phyloP scores from a whole-genome alignment of 2,329 filamentous ascomycete genomes.

The Cercospora sp. region DNA sequence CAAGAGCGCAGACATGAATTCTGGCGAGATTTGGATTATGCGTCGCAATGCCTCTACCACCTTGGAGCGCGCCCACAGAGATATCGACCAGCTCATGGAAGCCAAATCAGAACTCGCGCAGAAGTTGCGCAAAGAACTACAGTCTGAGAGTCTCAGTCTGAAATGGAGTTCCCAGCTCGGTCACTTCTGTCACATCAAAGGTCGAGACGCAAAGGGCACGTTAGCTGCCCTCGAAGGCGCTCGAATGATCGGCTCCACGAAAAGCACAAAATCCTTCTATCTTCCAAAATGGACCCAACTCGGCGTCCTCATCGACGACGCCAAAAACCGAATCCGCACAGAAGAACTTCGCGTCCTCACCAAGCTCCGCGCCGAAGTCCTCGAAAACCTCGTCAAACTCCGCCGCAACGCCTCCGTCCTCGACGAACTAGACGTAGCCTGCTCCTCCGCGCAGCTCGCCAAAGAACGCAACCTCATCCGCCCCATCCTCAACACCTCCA shows the following conservation, averaged over 20 bases:
- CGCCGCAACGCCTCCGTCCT: conserved; percentile 87
- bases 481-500: conserved; percentile 66
- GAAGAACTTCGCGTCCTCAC: conserved; percentile 84
- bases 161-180: conserved; percentile 86
- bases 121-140: conserved; percentile 62
- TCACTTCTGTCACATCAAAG: conserved; percentile 87
- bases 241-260: conserved; percentile 71
- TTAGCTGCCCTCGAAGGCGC: conserved; percentile 48
- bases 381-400: conserved; percentile 79
- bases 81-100: conserved; percentile 60
- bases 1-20: conserved; percentile 19
- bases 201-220: conserved; percentile 63
- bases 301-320: conserved; percentile 75
- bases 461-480: conserved; percentile 71
- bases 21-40: conserved; percentile 64
- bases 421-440: conserved; percentile 88
- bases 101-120: conserved; percentile 64
- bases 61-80: conserved; percentile 66
- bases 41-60: conserved; percentile 64
- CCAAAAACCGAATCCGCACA: conserved; percentile 72
- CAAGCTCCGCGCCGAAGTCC: conserved; percentile 70
- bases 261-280: conserved; percentile 82
- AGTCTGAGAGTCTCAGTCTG: conserved; percentile 64
- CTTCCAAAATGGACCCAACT: conserved; percentile 80
- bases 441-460: conserved; percentile 80